Conservation (phyloP, 163 green algal species). For the Chlorella variabilis region DNA sequence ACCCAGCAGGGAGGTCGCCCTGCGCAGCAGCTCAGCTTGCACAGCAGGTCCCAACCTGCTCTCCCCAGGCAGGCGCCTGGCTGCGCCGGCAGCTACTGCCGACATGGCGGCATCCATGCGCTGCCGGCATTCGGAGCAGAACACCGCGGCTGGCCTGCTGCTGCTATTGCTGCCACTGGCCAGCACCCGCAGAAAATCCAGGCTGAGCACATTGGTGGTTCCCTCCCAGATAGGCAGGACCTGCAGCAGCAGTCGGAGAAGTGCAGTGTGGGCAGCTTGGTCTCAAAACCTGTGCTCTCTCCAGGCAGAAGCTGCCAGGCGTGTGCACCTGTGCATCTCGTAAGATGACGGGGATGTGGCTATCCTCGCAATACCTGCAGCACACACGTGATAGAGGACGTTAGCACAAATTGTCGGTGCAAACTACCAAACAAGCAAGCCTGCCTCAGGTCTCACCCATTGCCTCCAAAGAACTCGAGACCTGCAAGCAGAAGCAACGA, state of each 20-base stretch:
- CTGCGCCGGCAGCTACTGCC: neutral
- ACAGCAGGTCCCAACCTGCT: neutral
- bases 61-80: too few species aligned
- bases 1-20: neutral
- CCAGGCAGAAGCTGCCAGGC: neutral
- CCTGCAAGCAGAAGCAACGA: neutral
- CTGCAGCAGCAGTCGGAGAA: too few species aligned
- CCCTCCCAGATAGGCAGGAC: constrained; percentile 52
- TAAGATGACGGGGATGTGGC: constrained; percentile 33
- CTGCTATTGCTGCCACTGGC: neutral
- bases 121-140: neutral
- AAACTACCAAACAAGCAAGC: too few species aligned
- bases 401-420: too few species aligned
- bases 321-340: constrained; percentile 22
- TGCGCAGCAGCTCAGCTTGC: neutral
- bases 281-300: too few species aligned
- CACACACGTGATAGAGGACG: too few species aligned
- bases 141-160: neutral
- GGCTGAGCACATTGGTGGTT: constrained; percentile 34
- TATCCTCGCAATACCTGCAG: constrained; percentile 40
- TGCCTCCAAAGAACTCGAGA: constrained; percentile 41
- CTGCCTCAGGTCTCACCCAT: too few species aligned
- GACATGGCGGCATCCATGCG: neutral
- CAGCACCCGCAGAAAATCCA: constrained; percentile 46
- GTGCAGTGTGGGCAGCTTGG: too few species aligned